A percentile compares a stretch with the other conserved stretches of the same genome.
Conservation (phyloP, 345 rosid species). For the Ceriops zippeliana region DNA sequence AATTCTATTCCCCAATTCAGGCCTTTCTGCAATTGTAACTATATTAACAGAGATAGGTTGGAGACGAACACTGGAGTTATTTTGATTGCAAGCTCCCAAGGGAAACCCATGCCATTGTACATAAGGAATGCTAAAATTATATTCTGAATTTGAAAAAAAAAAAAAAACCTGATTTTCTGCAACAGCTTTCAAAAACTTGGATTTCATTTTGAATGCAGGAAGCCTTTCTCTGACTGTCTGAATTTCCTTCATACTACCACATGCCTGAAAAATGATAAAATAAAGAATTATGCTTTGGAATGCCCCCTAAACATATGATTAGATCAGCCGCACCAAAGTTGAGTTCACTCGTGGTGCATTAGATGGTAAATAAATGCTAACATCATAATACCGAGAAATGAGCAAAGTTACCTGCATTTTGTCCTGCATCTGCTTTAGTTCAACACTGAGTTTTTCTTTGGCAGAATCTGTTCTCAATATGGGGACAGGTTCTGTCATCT, state of each 20-base stretch:
- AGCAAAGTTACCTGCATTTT: conserved; percentile 47
- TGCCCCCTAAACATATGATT: not conserved
- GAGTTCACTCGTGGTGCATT: not conserved
- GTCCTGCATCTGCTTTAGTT: conserved; percentile 77
- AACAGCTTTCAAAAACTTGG: conserved; percentile 72
- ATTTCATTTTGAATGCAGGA: conserved; percentile 81
- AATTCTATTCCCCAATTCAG: not conserved
- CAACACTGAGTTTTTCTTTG: conserved; percentile 56
- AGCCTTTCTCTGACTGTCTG: conserved; percentile 75
- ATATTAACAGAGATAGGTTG: not conserved
- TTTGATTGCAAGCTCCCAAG: not conserved
- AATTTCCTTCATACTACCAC: conserved; percentile 51
- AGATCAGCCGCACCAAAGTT: conserved; percentile 2
- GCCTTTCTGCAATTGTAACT: not conserved
- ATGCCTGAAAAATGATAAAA: conserved; percentile 42
- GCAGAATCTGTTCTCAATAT: conserved; percentile 28
- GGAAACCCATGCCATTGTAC: not conserved
- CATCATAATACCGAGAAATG: not conserved
- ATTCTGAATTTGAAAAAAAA: not conserved
- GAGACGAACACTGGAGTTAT: not conserved
- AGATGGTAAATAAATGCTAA: conserved; percentile 5
- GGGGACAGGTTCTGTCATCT: conserved; percentile 37
- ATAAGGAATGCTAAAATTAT: not conserved
- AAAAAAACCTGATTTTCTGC: conserved; percentile 65
- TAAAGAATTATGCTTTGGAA: conserved; percentile 1